Conservation (phyloP, 352 stramenopile genomes). For the Phytophthora tubulina region DNA sequence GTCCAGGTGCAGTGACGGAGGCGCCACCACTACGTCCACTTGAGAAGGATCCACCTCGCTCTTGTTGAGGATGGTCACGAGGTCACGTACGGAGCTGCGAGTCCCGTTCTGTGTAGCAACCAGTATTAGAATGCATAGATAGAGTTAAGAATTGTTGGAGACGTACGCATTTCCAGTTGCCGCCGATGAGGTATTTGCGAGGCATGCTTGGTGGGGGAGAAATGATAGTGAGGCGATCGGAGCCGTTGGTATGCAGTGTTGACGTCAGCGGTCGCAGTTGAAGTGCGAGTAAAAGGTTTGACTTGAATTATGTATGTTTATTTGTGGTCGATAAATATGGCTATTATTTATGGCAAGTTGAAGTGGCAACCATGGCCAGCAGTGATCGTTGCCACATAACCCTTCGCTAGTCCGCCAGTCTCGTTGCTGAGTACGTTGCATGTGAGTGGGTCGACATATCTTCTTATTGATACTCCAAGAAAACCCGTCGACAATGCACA, state of each 20-base stretch:
- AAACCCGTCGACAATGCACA: too few species aligned
- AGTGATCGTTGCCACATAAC: too few species aligned
- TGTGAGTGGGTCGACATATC: too few species aligned
- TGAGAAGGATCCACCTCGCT: slow-evolving; percentile 62
- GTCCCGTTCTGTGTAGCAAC: slow-evolving; percentile 61
- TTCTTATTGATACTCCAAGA: too few species aligned
- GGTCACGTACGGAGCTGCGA: slow-evolving; percentile 87
- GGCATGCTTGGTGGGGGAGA: slow-evolving; percentile 31
- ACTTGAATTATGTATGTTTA: slow-evolving; percentile 11
- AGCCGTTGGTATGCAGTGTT: slow-evolving; percentile 13
- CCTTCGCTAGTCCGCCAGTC: too few species aligned
- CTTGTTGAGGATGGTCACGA: slow-evolving; percentile 88
- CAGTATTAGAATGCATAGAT: neutral
- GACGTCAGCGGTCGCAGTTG: slow-evolving; percentile 36
- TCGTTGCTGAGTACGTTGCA: too few species aligned
- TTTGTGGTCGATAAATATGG: slow-evolving; percentile 10
- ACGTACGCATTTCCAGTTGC: slow-evolving; percentile 96
- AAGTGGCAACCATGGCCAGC: neutral
- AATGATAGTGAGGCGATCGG: neutral
- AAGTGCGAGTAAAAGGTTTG: slow-evolving; percentile 9
- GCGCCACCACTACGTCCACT: slow-evolving; percentile 85
- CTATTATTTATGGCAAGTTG: neutral
- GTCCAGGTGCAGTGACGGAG: slow-evolving; percentile 75
- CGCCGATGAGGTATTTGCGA: slow-evolving; percentile 92
- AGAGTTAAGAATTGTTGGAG: slow-evolving; percentile 9